Conservation (phyloP, 352 stramenopile species). For the Pythium insidiosum region DNA sequence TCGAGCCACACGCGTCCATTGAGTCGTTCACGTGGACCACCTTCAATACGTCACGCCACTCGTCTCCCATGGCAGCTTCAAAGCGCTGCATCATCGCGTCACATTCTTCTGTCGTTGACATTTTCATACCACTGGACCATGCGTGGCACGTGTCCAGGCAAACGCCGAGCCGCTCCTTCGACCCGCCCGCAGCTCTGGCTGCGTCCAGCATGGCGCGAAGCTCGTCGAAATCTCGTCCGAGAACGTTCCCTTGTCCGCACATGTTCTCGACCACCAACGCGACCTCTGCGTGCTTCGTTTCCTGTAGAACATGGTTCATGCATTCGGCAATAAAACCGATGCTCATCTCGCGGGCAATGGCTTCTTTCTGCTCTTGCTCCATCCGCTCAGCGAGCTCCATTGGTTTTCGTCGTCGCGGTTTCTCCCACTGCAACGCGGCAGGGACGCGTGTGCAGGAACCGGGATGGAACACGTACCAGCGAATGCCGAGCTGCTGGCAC, state of each 20-base stretch:
- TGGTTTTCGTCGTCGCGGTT: conserved; percentile 5
- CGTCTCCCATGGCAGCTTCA: conserved; percentile 12
- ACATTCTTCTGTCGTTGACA: conserved; percentile 15
- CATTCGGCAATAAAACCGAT: conserved; percentile 21
- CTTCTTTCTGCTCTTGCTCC: conserved; percentile 5
- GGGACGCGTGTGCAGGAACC: conserved; percentile 20
- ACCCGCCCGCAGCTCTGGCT: not conserved
- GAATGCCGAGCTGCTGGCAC: conserved; percentile 28
- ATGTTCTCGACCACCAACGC: conserved; percentile 38
- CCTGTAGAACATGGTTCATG: conserved; percentile 18
- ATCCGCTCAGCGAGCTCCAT: not conserved
- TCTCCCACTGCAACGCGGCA: conserved; percentile 2
- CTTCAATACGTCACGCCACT: conserved; percentile 25
- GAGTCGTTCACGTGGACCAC: conserved; percentile 43
- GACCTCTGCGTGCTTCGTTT: conserved; percentile 20
- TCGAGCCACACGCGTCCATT: conserved; percentile 19
- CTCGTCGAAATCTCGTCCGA: conserved; percentile 27
- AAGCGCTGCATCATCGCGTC: conserved; percentile 28
- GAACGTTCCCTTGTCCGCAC: conserved; percentile 27
- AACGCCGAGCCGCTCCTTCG: conserved; percentile 17
- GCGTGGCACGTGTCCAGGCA: conserved; percentile 41
- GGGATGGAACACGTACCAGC: conserved; percentile 35
- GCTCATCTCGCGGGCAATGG: conserved; percentile 9
- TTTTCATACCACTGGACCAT: conserved; percentile 22
- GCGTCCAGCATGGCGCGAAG: conserved; percentile 23